Base-by-base conservation (phyloP, 352 stramenopile species). In the Hyaloperonospora arabidopsidis region DNA sequence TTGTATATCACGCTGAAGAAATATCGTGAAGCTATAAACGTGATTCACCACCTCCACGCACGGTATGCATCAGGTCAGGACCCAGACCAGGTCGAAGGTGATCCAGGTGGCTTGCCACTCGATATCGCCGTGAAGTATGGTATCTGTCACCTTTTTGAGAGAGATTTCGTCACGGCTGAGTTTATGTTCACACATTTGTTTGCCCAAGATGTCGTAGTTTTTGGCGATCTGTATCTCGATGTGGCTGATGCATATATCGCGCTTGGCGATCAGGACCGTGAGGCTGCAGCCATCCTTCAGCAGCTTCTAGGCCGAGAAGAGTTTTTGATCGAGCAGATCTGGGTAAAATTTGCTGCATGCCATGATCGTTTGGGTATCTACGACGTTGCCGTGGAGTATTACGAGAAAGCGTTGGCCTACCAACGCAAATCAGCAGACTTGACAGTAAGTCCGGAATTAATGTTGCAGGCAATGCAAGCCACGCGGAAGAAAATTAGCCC, bases 41-140 rank as follows among this genome's bases (percentile, higher is more conserved):
- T 90, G 19, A 92, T 94, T 32, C 74, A 92, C 34, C 67, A 87
- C 19, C 68, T 92, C 4, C 76, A 90, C 46, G 68, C 68, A 18
- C 73, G 83, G 17, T 83, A 90, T 43, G 74, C 78, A 0, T 66
- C 73, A n/a, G 70, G 67, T 34, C 74, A 82, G 44, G 80, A 86
- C 7, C 60, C 72, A 15, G 58, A 71, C 11, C 70, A 86, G 58
- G 68, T 86, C 2, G 82, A 88, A 32, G 76, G 79, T 0, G 75
- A 87, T 18, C 76, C 76, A 0, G 76, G 72, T 35, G 79, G 75
- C 11, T 59, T 94, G 19, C 84, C 84, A 2, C 70, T 94, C 11
- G 84, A 94, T 58, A 92, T 94, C 54, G 80, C 79, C 2, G 82
- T 94, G 15, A 94, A 92, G 43, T 91, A 90, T 49, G 84, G 84